Conservation (phyloP, 441 rosid genomes). For the Jatropha multifida region DNA sequence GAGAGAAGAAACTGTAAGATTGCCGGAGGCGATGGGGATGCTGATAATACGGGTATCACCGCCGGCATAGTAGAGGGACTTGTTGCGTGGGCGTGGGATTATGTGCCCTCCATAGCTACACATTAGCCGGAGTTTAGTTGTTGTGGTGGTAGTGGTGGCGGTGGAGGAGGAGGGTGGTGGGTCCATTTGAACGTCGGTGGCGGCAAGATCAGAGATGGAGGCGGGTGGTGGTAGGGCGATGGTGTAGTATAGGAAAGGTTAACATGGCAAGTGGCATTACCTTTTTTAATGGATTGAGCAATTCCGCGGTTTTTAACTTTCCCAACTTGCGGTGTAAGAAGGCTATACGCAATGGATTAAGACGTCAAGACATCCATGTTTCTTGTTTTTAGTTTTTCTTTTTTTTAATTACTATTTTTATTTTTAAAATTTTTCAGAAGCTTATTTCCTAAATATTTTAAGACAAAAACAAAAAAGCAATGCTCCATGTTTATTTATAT, state of each 20-base stretch:
- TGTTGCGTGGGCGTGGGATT: conserved; percentile 40
- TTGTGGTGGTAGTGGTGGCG: conserved; percentile 1
- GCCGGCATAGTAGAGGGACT: conserved; percentile 56
- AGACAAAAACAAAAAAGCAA: too few relatives aligned
- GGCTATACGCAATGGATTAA: neutral
- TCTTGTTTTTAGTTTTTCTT: neutral
- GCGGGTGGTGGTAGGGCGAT: neutral
- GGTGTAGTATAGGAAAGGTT: neutral
- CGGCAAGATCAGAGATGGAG: neutral
- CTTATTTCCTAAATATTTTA: too few relatives aligned
- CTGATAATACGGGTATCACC: conserved; percentile 73
- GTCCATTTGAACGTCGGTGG: conserved; percentile 12
- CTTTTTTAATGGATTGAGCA: neutral
- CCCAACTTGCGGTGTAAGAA: neutral
- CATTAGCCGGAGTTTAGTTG: conserved; percentile 58
- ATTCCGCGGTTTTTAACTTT: neutral
- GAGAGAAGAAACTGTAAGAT: conserved; percentile 38
- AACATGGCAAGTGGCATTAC: neutral
- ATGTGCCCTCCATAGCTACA: conserved; percentile 73
- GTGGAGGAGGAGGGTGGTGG: conserved; percentile 17
- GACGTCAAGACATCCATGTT: neutral
- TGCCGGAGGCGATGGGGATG: conserved; percentile 36
- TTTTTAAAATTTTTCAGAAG: too few relatives aligned
- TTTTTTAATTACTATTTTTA: too few relatives aligned
- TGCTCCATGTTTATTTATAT: too few relatives aligned